Percentiles rank a stretch among this genome's conserved stretches.
Evolutionary conservation across 148 eudicot species (phyloP).

Genomic region (Rhododendron mucronatum): DNA sequence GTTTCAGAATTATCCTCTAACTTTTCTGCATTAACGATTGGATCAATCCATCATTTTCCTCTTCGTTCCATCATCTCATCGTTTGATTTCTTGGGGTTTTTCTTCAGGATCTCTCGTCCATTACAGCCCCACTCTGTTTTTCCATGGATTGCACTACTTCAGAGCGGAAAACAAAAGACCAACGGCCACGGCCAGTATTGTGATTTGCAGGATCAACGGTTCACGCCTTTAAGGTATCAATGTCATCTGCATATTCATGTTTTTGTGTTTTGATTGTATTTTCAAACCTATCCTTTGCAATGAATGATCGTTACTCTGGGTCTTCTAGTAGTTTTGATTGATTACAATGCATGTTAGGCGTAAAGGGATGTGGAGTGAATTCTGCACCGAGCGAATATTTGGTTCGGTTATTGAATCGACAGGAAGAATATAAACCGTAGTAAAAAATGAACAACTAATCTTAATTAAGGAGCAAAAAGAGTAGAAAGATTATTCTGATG

Average conservation of each 20-base stretch:
- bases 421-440: background rate
- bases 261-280: background rate
- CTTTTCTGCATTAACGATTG: background rate
- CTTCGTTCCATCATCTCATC: background rate
- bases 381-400: background rate
- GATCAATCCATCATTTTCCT: background rate
- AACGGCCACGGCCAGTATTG: background rate
- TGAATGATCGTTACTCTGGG: background rate
- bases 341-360: background rate
- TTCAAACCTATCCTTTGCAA: no score
- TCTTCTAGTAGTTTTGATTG: background rate
- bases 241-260: background rate
- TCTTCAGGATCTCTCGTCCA: background rate
- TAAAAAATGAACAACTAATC: background rate
- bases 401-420: background rate
- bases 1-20: background rate
- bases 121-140: background rate
- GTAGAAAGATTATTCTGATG: background rate
- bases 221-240: background rate
- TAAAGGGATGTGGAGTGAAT: background rate
- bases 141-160: background rate
- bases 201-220: background rate
- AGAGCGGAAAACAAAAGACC: background rate
- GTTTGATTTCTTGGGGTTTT: background rate
- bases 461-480: background rate